Conservation (phyloP, 345 rosid genomes). For the Populus euphratica region DNA sequence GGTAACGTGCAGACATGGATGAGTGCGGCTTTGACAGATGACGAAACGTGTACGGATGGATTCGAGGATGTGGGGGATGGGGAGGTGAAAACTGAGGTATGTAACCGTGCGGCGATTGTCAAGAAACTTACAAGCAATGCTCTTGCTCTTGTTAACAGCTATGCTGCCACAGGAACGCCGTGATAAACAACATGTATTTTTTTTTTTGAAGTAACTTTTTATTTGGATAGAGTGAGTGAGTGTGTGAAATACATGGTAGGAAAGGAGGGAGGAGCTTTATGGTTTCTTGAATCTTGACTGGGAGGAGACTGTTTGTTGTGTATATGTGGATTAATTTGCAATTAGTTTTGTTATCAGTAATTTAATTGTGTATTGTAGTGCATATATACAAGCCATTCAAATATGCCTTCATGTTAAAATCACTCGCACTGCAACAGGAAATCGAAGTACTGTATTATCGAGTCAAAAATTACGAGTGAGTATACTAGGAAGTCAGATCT, state of each 20-base stretch:
- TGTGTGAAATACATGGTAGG: background rate
- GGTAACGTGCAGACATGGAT: conserved; percentile 92
- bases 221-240: background rate
- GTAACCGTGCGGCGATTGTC: conserved; percentile 37
- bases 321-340: background rate
- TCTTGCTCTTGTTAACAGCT: conserved; percentile 60
- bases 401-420: too few relatives aligned
- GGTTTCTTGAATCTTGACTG: background rate
- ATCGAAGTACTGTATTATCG: too few relatives aligned
- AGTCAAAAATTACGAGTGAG: too few relatives aligned
- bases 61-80: conserved; percentile 43
- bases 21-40: conserved; percentile 85
- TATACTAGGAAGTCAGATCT: too few relatives aligned
- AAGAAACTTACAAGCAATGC: conserved; percentile 84
- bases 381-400: too few relatives aligned
- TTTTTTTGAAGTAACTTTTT: background rate
- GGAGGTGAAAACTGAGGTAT: conserved; percentile 35
- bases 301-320: background rate
- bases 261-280: background rate
- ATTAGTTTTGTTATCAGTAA: background rate
- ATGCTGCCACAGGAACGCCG: conserved; percentile 43
- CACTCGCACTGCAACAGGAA: too few relatives aligned
- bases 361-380: background rate
- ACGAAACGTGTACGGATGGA: conserved; percentile 92
- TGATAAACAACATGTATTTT: conserved; percentile 8